A percentile compares a stretch with the other conserved stretches of the same genome.
These are phyloP conservation scores for Vicia faba DNA, from an alignment of 306 rosid species.

Conservation along the genomic window DNA sequence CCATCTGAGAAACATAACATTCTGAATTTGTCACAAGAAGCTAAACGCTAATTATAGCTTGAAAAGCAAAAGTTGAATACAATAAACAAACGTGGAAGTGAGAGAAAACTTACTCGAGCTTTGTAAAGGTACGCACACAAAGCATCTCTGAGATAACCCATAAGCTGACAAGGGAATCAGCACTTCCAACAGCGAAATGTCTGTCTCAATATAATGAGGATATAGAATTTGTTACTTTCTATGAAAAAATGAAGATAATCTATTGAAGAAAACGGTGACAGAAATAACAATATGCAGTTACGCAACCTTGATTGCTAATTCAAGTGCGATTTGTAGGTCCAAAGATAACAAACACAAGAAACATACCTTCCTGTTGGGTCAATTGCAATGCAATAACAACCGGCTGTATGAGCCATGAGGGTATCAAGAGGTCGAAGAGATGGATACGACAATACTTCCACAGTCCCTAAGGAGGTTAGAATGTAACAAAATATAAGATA, in stretches of 20 bases:
- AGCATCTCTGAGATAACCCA: constrained; percentile 98
- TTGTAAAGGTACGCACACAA: constrained; percentile 88
- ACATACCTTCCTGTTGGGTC: constrained; percentile 89
- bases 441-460: constrained; percentile 89
- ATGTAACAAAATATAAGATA: constrained; percentile 28
- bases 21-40: constrained; percentile 21
- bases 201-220: constrained; percentile 45
- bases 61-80: constrained; percentile 25
- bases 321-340: background rate
- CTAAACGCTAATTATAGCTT: background rate
- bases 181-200: constrained; percentile 96
- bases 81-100: constrained; percentile 20
- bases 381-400: constrained; percentile 96
- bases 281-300: constrained; percentile 10
- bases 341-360: constrained; percentile 30
- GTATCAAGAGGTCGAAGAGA: constrained; percentile 87
- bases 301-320: background rate
- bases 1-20: constrained; percentile 62
- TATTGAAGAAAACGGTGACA: constrained; percentile 18
- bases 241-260: constrained; percentile 16
- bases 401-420: constrained; percentile 98
- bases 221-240: constrained; percentile 19
- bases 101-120: constrained; percentile 73
- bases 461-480: constrained; percentile 61
- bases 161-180: constrained; percentile 93